These are phyloP conservation scores for Scutellaria barbata DNA, from an alignment of 257 asterid genomes.

Conservation along the genomic window DNA sequence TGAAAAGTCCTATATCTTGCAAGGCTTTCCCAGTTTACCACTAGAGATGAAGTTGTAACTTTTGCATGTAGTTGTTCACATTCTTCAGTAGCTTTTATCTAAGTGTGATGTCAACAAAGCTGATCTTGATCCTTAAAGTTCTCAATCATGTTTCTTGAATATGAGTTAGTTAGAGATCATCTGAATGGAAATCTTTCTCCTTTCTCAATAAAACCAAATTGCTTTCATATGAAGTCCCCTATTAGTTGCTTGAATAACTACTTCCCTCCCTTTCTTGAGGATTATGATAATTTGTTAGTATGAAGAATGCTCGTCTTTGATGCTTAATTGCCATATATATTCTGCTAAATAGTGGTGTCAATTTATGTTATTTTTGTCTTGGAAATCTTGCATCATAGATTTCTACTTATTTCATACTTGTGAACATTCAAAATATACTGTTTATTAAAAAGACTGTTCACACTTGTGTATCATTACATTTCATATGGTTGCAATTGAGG, in stretches of 20 bases:
- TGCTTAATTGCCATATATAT: background rate
- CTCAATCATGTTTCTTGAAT: background rate
- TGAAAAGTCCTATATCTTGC: background rate
- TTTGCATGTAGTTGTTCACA: too few relatives aligned
- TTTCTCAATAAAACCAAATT: too few relatives aligned
- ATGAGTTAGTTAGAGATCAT: background rate
- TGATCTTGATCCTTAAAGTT: background rate
- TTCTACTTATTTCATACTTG: background rate
- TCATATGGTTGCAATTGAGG: constrained; percentile 2
- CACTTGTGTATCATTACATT: background rate
- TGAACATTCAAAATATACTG: background rate
- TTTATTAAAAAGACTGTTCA: too few relatives aligned
- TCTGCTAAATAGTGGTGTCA: constrained; percentile 1
- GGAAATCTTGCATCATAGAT: background rate
- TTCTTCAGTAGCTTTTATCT: too few relatives aligned
- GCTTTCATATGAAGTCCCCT: too few relatives aligned
- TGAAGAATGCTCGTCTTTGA: background rate
- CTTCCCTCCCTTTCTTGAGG: background rate
- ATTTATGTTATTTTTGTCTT: background rate
- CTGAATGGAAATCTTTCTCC: too few relatives aligned
- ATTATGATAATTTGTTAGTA: background rate
- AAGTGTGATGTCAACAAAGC: too few relatives aligned
- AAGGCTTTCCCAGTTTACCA: too few relatives aligned
- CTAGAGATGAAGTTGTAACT: too few relatives aligned
- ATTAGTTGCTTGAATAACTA: background rate